phyloP scores from a whole-genome alignment of 441 rosid species.

The Erysimum cheiri region DNA sequence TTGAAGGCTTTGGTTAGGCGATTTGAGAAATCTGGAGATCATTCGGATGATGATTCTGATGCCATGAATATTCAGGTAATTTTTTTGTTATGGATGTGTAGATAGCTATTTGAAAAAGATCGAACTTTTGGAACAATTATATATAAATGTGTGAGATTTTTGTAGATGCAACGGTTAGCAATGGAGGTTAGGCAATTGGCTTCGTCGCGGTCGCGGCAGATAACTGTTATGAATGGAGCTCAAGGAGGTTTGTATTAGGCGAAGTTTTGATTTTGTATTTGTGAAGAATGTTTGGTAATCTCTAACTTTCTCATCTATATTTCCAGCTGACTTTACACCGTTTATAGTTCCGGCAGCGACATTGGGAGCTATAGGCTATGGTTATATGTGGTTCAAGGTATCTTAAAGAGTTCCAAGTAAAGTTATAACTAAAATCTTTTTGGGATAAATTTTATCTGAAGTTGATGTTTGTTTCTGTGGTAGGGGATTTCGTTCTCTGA shows the following conservation, averaged over 20 bases:
- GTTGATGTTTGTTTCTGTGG: slow-evolving; percentile 21
- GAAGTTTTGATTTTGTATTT: not conserved
- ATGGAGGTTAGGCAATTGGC: slow-evolving; percentile 71
- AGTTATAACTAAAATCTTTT: not conserved
- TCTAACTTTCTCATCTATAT: not conserved
- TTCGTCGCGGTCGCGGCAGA: slow-evolving; percentile 62
- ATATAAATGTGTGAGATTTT: slow-evolving; percentile 13
- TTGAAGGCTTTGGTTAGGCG: slow-evolving; percentile 61
- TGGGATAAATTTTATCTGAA: not conserved
- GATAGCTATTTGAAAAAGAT: not conserved
- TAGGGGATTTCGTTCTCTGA: slow-evolving; percentile 89
- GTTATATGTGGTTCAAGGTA: slow-evolving; percentile 99
- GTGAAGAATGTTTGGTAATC: slow-evolving; percentile 3
- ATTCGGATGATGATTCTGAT: slow-evolving; percentile 61
- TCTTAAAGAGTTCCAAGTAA: not conserved
- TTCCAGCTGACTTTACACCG: slow-evolving; percentile 61
- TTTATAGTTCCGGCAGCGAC: slow-evolving; percentile 82
- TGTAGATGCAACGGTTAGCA: slow-evolving; percentile 71
- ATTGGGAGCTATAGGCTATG: slow-evolving; percentile 92
- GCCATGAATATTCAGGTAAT: slow-evolving; percentile 61
- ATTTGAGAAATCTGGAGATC: slow-evolving; percentile 60
- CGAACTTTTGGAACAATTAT: not conserved
- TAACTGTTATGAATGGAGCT: slow-evolving; percentile 84
- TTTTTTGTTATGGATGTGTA: not conserved
- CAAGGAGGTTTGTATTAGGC: slow-evolving; percentile 55